These are phyloP conservation scores for Lathyrus aphaca DNA, from an alignment of 306 rosid species.

Conservation along the genomic window DNA sequence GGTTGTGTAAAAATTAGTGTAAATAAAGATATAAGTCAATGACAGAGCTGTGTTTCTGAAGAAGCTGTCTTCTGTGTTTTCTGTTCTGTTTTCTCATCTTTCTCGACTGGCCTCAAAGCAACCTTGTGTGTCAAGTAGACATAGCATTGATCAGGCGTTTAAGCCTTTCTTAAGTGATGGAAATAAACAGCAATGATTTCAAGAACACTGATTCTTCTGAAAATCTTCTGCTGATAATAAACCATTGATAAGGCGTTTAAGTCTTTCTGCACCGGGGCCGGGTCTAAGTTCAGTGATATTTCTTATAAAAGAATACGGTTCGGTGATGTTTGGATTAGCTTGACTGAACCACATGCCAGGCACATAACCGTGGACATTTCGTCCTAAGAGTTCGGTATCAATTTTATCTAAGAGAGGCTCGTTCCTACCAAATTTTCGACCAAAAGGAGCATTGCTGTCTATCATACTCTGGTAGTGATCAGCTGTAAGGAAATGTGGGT, in stretches of 20 bases:
- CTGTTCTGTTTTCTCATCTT: conserved; percentile 40
- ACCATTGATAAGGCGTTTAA: conserved; percentile 46
- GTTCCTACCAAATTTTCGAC: conserved; percentile 51
- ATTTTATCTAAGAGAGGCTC: conserved; percentile 52
- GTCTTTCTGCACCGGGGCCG: conserved; percentile 54
- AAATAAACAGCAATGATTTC: conserved; percentile 31
- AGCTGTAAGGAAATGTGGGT: conserved; percentile 52
- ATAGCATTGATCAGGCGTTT: conserved; percentile 21
- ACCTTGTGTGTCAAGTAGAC: conserved; percentile 30
- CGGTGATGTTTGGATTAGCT: conserved; percentile 40
- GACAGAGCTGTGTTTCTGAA: conserved; percentile 36
- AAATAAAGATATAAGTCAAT: conserved; percentile 31
- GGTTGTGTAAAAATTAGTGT: conserved; percentile 49
- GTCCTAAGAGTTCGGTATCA: conserved; percentile 51
- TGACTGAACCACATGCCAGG: conserved; percentile 50
- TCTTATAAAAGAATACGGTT: conserved; percentile 31
- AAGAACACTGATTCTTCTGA: conserved; percentile 49
- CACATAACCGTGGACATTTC: conserved; percentile 44
- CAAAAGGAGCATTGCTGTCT: conserved; percentile 56
- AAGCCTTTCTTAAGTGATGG: conserved; percentile 34
- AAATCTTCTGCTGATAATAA: conserved; percentile 51
- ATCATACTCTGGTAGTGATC: conserved; percentile 48
- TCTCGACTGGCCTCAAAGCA: conserved; percentile 41
- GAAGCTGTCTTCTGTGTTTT: conserved; percentile 30
- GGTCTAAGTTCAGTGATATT: conserved; percentile 53